Base-by-base conservation (phyloP, 768 basidiomycete species). In the Boletus speciosus region DNA sequence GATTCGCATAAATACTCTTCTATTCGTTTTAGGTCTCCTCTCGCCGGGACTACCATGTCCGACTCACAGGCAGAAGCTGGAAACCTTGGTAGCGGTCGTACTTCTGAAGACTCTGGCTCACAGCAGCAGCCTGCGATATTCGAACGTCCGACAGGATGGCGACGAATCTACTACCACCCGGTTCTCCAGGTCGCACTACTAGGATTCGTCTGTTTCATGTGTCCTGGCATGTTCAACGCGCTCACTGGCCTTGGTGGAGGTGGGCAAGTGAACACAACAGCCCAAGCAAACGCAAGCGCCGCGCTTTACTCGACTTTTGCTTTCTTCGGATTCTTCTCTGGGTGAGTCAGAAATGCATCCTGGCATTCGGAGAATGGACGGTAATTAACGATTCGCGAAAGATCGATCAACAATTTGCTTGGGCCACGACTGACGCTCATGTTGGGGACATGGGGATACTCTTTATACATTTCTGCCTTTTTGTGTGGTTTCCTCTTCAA, bases 201-300 rank as follows among this genome's bases (percentile, higher is more conserved):
- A 16, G 89, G 86, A 39, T 76, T 90, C 44, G 82, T 90, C 25
- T 69, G 62, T 56, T 83, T 83, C 65, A 81, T 83, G 82, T 58
- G 74, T 52, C 72, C 72, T 67, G 89, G 90, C 54, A 78, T 90
- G 52, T 91, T 88, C 72, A 93, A 91, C 63, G 83, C 89, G 0
- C 73, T 91, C 62, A 86, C 81, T 51, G 89, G 90, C 34, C 77
- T 94, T 42, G 91, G 92, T 5, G 90, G 79, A 41, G 90, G 88
- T 40, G 91, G 91, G 0, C 86, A 88, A 69, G 64, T 89, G 40
- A 83, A 88, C 61, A 49, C 79, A 4, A 76, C 73, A 3, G 86
- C 81, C 10, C 79, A 78, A 63, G 84, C 88, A 10, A 88, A 90
- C 61, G 78, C 86, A 4, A 89, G 81, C 59, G 72, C 83, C 0